phyloP scores from a whole-genome alignment of 164 flowering plant species.

The Platanus orientalis region DNA sequence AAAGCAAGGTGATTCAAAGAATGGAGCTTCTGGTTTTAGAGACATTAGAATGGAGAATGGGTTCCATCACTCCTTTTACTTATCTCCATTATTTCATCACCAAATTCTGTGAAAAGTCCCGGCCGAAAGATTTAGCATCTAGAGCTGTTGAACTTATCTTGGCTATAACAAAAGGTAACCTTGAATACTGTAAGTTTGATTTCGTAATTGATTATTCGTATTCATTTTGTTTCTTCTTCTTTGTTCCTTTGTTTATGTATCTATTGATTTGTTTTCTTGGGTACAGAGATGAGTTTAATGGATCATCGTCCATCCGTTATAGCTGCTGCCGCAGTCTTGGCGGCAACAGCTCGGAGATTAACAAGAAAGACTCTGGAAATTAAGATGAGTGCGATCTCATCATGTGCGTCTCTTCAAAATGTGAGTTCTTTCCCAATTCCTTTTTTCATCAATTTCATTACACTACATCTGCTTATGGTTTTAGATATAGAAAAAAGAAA shows the following conservation, averaged over 20 bases:
- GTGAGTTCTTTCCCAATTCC: slow-evolving; percentile 33
- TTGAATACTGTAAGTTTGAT: background rate
- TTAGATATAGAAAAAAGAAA: background rate
- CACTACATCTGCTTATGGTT: no score
- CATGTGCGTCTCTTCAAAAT: slow-evolving; percentile 22
- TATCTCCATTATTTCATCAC: slow-evolving; percentile 46
- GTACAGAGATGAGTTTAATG: slow-evolving; percentile 39
- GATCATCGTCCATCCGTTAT: slow-evolving; percentile 55
- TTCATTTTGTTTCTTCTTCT: background rate
- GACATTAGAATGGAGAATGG: slow-evolving; percentile 34
- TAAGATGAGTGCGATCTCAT: slow-evolving; percentile 33
- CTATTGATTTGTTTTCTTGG: slow-evolving; percentile 6
- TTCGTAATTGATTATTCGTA: background rate
- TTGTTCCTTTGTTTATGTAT: background rate
- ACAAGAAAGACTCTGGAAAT: slow-evolving; percentile 39
- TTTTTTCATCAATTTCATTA: background rate
- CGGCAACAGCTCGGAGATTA: slow-evolving; percentile 34
- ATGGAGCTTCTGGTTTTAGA: no score
- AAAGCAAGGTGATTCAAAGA: slow-evolving; percentile 27
- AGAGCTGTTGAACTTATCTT: slow-evolving; percentile 35
- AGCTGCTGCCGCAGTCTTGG: slow-evolving; percentile 62
- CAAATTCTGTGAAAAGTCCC: slow-evolving; percentile 31
- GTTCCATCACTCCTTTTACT: slow-evolving; percentile 53
- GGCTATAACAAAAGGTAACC: slow-evolving; percentile 42
- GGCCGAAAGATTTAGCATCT: slow-evolving; percentile 14